Conservation (phyloP, 768 basidiomycete genomes). For the Zangia roseola region DNA sequence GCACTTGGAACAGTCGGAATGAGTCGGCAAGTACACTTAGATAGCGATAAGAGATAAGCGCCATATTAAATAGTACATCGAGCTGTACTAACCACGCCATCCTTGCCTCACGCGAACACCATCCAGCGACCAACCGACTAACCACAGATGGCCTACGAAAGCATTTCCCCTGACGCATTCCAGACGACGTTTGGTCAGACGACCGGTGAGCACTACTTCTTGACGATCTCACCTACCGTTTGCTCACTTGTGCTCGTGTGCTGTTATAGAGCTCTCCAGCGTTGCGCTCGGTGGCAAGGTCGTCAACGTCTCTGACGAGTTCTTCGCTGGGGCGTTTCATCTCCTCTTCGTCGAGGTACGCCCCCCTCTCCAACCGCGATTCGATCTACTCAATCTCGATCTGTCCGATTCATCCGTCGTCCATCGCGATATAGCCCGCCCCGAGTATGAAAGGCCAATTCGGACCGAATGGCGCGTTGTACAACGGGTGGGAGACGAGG, state of each 20-base stretch:
- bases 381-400: background rate
- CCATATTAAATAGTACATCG: too few relatives aligned
- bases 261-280: conserved; percentile 76
- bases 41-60: too few relatives aligned
- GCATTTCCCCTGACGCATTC: conserved; percentile 48
- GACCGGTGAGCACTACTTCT: conserved; percentile 42
- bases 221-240: background rate
- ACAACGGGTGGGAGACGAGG: conserved; percentile 91
- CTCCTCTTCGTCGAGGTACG: conserved; percentile 79
- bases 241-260: background rate
- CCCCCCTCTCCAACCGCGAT: background rate
- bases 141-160: conserved; percentile 41
- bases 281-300: conserved; percentile 78
- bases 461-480: conserved; percentile 92
- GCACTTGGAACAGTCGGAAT: too few relatives aligned
- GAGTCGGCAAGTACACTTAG: too few relatives aligned
- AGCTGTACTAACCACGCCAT: too few relatives aligned
- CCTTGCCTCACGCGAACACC: too few relatives aligned
- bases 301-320: conserved; percentile 85
- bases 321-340: conserved; percentile 87
- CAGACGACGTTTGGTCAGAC: conserved; percentile 43
- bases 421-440: conserved; percentile 57
- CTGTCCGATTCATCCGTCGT: background rate
- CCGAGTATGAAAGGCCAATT: conserved; percentile 93
- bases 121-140: background rate